A percentile compares a stretch with the other conserved stretches of the same genome.
Evolutionary conservation across 768 basidiomycete genomes (phyloP).

Genomic region (Sporobolomyces roseus): DNA sequence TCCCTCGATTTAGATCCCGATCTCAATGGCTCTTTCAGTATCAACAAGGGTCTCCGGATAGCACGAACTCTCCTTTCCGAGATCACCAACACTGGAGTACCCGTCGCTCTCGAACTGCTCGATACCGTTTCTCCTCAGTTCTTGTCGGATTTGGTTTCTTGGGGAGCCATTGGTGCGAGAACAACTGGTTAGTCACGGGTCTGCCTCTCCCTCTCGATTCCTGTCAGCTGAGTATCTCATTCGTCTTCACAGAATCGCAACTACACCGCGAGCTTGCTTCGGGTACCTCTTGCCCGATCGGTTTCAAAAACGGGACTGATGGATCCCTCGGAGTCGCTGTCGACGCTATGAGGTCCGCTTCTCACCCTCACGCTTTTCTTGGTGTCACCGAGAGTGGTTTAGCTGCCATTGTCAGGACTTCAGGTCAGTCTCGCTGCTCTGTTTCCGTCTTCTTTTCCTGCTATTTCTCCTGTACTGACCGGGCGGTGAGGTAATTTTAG

Average conservation of each 20-base stretch:
- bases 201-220: background rate
- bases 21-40: conserved; percentile 88
- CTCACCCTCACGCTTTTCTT: conserved; percentile 94
- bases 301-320: conserved; percentile 99
- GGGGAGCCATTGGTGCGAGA: conserved; percentile 95
- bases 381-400: conserved; percentile 60
- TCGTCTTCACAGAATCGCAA: conserved; percentile 66
- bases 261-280: conserved; percentile 94
- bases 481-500: conserved; percentile 57
- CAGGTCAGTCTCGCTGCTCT: conserved; percentile 6
- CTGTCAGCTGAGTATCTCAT: background rate
- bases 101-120: conserved; percentile 89
- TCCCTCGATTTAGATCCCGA: conserved; percentile 62
- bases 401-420: conserved; percentile 71
- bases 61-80: conserved; percentile 86
- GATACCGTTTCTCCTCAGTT: conserved; percentile 56
- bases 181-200: conserved; percentile 66
- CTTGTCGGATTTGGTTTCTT: conserved; percentile 61
- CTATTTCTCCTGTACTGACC: background rate
- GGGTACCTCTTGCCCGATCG: conserved; percentile 92
- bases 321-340: conserved; percentile 82
- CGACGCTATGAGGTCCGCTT: conserved; percentile 90
- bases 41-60: conserved; percentile 91
- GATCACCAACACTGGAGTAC: conserved; percentile 80
- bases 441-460: background rate